Evolutionary conservation across 768 basidiomycete genomes (phyloP), one percentile per base, ranked within the genome.

Genomic region (Russula dissimulans): DNA sequence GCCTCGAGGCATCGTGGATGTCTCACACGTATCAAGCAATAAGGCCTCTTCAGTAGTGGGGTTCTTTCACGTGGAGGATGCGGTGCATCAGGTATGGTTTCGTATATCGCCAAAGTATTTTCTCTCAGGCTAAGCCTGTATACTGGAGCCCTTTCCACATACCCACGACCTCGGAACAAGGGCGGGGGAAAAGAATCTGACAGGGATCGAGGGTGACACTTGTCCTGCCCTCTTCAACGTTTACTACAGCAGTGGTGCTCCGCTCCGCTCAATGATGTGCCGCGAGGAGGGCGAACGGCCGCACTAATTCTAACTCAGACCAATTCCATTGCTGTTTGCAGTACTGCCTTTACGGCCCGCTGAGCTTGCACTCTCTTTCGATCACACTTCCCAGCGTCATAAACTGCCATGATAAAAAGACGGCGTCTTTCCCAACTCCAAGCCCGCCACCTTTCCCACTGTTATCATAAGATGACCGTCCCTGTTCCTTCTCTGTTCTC

Each of bases 271-370:
- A 34, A 46, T 36, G 42, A 45, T 17, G 44, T 61, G 54, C 42
- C 54, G 41, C 48, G 54, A 44, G 43, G 36, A 51, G 54, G 43
- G 31, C 17, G 45, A 51, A 7, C 34, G 11, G 14, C 36, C 12
- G 34, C 14, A 43, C 10, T 1, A 34, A 39, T 56, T 45, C n/a
- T 10, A 56, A 56, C 60, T 56, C 60, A 61, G 54, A 61, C 42
- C 14, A 38, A 26, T 60, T 22, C n/a, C 17, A 32, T 51, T 18
- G 29, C 54, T 47, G 12, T 39, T 45, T 44, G 22, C 34, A 38
- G 55, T 31, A 44, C 14, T 22, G n/a, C 15, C 15, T 31, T 29
- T 22, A 49, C 43, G 32, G 42, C 34, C 46, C 59, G 59, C 26
- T 60, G 54, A 18, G 54, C 41, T 49, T 55, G 41, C 54, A 41